Base-by-base conservation (phyloP, 2,329 filamentous ascomycete species). In the Fusarium sp. region DNA sequence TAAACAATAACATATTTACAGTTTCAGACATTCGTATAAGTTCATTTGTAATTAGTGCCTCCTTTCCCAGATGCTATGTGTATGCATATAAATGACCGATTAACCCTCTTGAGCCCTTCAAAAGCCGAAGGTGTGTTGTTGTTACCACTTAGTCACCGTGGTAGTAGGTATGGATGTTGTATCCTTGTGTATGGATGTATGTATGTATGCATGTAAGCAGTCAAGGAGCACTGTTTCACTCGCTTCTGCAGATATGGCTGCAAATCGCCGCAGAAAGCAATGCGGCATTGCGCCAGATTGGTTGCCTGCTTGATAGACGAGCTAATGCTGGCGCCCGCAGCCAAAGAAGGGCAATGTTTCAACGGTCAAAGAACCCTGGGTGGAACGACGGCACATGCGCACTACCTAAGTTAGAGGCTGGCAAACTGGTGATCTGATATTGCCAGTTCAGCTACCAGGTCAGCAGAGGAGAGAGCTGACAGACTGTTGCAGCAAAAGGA, bases 181-280 rank as follows among this genome's bases (percentile, higher is more conserved):
- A 18, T 34, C 32, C 16, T 34, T 34, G 32, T 34, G 32, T 30
- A 30, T 21, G 45, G 23, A 25, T 25, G 27, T 28, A 12, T 12
- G 11, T 49, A 55, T 34, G 30, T 43, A 43, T 68, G 58, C 41
- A 58, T 46, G 63, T 59, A 45, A 55, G 59, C 43, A 55, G 32
- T 27, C 37, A 59, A 56, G 10, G 21, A 48, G 43, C 25, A 30
- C 41, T 48, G 49, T 47, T 51, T 27, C 47, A 23, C 21, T 48
- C 59, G 43, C 43, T 37, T 55, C 54, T 69, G 66, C 65, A 48
- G 49, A 56, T 16, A 65, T 68, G 59, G 46, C 65, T 68, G 59
- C 64, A 68, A 43, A 32, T 45, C 34, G 59, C 59, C 59, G 50
- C 28, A 57, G 49, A 57, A 30, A 53, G 59, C 20, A 63, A 63